phyloP scores from a whole-genome alignment of 129 eudicot species.

The Artemisia tridentata region DNA sequence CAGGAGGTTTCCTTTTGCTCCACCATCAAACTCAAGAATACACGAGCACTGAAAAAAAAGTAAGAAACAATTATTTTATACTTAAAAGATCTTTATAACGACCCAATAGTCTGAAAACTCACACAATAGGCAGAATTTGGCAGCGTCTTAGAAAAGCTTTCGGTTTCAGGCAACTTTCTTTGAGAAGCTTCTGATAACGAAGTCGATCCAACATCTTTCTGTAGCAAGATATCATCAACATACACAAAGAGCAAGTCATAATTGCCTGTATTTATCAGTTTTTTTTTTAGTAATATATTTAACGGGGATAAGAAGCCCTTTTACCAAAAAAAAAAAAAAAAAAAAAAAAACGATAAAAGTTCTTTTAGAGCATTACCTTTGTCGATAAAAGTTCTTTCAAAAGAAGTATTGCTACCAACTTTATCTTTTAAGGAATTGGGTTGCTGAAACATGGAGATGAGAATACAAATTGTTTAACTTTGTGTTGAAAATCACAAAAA shows the following conservation, averaged over 20 bases:
- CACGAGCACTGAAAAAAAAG: slow-evolving; percentile 49
- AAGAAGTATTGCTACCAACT: slow-evolving; percentile 31
- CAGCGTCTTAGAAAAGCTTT: slow-evolving; percentile 47
- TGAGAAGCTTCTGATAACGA: slow-evolving; percentile 41
- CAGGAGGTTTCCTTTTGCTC: slow-evolving; percentile 81
- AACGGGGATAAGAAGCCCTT: no score
- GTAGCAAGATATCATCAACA: slow-evolving; percentile 11
- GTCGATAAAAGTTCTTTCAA: slow-evolving; percentile 31
- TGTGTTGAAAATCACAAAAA: no score
- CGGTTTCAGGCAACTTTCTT: slow-evolving; percentile 48
- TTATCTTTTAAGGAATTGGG: slow-evolving; percentile 48
- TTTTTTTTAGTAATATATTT: no score
- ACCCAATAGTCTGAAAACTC: slow-evolving; percentile 25
- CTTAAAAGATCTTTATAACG: neutral
- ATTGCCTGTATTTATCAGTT: no score
- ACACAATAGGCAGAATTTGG: slow-evolving; percentile 75
- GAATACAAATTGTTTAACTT: neutral
- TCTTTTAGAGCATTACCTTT: slow-evolving; percentile 46
- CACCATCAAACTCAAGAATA: slow-evolving; percentile 91
- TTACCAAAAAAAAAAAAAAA: no score
- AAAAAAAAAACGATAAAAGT: neutral
- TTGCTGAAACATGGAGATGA: slow-evolving; percentile 52
- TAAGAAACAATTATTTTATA: neutral
- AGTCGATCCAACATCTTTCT: slow-evolving; percentile 54
- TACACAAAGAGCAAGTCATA: slow-evolving; percentile 5